Percentiles rank a stretch among this genome's conserved stretches.
These are phyloP conservation scores for Pachyrhizus erosus DNA, from an alignment of 306 rosid genomes.

Conservation along the genomic window DNA sequence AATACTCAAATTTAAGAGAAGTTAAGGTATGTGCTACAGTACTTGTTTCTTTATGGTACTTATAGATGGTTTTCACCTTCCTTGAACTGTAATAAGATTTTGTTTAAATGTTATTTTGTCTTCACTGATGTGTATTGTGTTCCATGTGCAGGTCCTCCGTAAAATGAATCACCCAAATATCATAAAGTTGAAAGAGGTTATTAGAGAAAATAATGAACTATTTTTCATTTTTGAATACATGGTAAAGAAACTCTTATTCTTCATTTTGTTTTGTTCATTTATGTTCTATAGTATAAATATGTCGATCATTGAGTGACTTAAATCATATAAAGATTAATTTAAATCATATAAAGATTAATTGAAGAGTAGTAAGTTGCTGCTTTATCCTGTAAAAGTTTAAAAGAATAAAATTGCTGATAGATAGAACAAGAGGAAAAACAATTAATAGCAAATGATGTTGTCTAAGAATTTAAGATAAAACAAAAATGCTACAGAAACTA, in stretches of 20 bases:
- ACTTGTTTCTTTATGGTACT: background rate
- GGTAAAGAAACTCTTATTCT: conserved; percentile 54
- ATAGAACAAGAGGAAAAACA: conserved; percentile 20
- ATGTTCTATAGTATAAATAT: conserved; percentile 11
- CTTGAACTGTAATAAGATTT: conserved; percentile 33
- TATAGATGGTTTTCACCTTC: conserved; percentile 23
- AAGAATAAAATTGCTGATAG: conserved; percentile 4
- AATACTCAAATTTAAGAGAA: conserved; percentile 78
- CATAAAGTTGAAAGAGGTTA: conserved; percentile 82
- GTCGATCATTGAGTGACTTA: conserved; percentile 1
- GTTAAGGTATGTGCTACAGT: conserved; percentile 63
- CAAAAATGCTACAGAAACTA: conserved; percentile 23
- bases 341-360: background rate
- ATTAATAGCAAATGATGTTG: conserved; percentile 20
- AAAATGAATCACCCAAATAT: conserved; percentile 81
- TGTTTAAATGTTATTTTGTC: conserved; percentile 30
- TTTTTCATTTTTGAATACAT: conserved; percentile 86
- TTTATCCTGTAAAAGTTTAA: conserved; percentile 22
- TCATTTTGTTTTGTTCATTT: conserved; percentile 9
- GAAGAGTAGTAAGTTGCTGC: conserved; percentile 20
- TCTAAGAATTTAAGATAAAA: conserved; percentile 2
- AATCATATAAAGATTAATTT: conserved; percentile 1
- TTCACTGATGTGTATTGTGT: conserved; percentile 39
- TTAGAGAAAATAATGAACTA: conserved; percentile 75
- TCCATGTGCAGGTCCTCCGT: conserved; percentile 68